Base-by-base conservation (phyloP, 2,329 filamentous ascomycete species). In the Nothophaeocryptopus gaeumannii region DNA sequence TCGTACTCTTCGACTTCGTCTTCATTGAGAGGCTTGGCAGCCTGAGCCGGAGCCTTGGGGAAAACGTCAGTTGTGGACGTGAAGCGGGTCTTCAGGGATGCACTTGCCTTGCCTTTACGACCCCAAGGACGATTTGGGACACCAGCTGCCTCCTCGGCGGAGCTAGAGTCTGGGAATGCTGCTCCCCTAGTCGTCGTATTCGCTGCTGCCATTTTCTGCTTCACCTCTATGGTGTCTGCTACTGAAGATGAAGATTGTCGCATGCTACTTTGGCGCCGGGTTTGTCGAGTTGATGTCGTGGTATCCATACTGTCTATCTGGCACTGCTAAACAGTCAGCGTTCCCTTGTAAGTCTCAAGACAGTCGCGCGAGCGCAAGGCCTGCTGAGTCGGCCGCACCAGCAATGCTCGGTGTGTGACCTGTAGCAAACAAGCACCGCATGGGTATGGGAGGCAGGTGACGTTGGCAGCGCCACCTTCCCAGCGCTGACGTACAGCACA, bases 1-100 rank as follows among this genome's bases (percentile, higher is more conserved):
- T 39, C 42, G 34, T 44, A 47, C 39, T 58, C 51, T 37, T 57
- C 51, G 16, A 78, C 36, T 15, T 53, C 50, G 20, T 51, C 20
- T 12, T 39, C 45, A 32, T 38, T 20, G 11, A 46, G 34, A 30
- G 33, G 31, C 30, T 30, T 14, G 29, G 30, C 13, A 34, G 29
- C 26, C 12, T 35, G 31, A 8, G 16, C 35, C 11, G 41, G 30
- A 43, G 47, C 45, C 5, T 52, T 40, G 5, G 45, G 5, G 45
- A 39, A 34, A 26, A n/a, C 36, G 16, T 30, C 36, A 26, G 47
- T 29, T 37, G 13, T 50, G 47, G 15, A 9, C 10, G 32, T 26
- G 20, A 26, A 26, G 15, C 14, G 14, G 13, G n/a, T 41, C n/a
- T 43, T 38, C 7, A 7, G 20, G 20, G 20, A 26, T 26, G 7